Percentiles rank a stretch among this genome's conserved stretches.
These are phyloP conservation scores for Cryptococcus maquisensis DNA, from an alignment of 1,284 basidiomycete species.

Conservation along the genomic window DNA sequence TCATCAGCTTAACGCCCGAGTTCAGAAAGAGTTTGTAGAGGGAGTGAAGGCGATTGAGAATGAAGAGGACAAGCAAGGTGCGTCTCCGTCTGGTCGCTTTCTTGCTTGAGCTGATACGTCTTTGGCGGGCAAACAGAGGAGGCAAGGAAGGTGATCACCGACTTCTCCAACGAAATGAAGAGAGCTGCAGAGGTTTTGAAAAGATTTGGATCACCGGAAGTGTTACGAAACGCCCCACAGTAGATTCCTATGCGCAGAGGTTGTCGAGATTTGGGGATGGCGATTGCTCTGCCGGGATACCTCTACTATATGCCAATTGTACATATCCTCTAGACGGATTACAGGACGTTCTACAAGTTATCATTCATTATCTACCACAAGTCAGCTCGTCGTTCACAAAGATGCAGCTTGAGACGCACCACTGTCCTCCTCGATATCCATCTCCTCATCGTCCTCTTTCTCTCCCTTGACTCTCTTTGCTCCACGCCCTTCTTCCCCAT, in stretches of 20 bases:
- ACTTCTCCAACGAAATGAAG: constrained; percentile 21
- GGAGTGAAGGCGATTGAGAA: constrained; percentile 20
- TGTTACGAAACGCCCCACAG: background rate
- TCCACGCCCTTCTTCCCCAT: constrained; percentile 52
- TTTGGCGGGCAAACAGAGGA: constrained; percentile 9
- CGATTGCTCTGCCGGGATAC: background rate
- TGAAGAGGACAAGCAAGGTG: constrained; percentile 31
- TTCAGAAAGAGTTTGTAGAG: constrained; percentile 14
- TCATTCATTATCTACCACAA: background rate
- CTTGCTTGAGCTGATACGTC: background rate
- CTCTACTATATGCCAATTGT: constrained; percentile 7
- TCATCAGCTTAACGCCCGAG: constrained; percentile 9
- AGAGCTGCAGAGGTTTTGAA: constrained; percentile 15
- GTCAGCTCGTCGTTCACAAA: too few relatives aligned
- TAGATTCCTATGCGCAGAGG: background rate
- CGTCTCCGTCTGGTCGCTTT: background rate
- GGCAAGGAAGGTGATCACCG: constrained; percentile 14
- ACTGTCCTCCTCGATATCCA: constrained; percentile 48
- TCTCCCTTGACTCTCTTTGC: constrained; percentile 32
- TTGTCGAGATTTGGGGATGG: background rate
- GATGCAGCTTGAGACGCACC: constrained; percentile 20
- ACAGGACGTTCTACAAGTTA: too few relatives aligned
- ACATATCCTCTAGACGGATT: background rate
- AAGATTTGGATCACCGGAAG: constrained; percentile 4
- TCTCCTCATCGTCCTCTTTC: constrained; percentile 34